Conservation (phyloP, 1,139 yeast species). For the Candida sanyaensis region DNA sequence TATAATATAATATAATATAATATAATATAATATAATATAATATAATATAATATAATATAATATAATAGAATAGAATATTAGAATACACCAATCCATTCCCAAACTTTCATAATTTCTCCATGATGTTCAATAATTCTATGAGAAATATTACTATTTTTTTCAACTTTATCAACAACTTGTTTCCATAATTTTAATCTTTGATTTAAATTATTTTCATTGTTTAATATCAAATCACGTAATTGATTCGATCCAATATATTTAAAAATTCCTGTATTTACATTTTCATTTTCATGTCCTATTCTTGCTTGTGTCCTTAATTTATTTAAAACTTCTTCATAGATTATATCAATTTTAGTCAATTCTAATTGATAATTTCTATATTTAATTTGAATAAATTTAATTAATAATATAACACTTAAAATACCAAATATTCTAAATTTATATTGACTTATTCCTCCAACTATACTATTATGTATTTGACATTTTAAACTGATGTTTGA, state of each 20-base stretch:
- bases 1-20: too few relatives aligned
- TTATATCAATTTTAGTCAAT: constrained; percentile 31
- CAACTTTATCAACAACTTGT: constrained; percentile 59
- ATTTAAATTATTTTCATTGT: constrained; percentile 43
- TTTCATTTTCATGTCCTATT: constrained; percentile 24
- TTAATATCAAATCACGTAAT: constrained; percentile 68
- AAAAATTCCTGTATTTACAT: constrained; percentile 24
- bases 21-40: too few relatives aligned
- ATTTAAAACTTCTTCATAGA: constrained; percentile 46
- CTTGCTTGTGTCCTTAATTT: constrained; percentile 45
- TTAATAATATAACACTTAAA: constrained; percentile 23
- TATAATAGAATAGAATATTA: too few relatives aligned
- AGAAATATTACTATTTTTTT: constrained; percentile 64
- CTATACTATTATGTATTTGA: constrained; percentile 55
- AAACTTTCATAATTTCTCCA: constrained; percentile 85
- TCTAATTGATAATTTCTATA: constrained; percentile 33
- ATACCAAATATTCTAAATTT: constrained; percentile 29
- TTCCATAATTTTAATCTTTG: constrained; percentile 63
- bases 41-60: too few relatives aligned
- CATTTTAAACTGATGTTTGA: constrained; percentile 65
- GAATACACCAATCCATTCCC: constrained; percentile 79
- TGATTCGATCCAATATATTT: constrained; percentile 72
- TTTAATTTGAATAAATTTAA: constrained; percentile 31
- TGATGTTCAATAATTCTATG: constrained; percentile 66
- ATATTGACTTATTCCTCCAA: constrained; percentile 48